A percentile compares a stretch with the other conserved stretches of the same genome.
Evolutionary conservation across 2,329 filamentous ascomycete genomes (phyloP).

Genomic region (Penicillium sp.): DNA sequence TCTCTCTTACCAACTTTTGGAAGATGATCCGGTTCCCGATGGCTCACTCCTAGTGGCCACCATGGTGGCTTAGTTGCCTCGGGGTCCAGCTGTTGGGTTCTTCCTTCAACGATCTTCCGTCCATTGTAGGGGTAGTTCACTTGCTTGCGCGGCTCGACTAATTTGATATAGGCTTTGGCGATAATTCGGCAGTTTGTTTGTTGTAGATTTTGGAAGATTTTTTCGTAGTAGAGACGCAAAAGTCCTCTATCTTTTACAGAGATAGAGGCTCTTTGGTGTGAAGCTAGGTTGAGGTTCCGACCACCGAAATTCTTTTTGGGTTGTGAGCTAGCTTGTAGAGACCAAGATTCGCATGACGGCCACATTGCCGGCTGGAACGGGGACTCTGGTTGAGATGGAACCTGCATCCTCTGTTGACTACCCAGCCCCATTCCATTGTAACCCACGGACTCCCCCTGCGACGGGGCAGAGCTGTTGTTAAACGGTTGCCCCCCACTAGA

Average conservation of each 20-base stretch:
- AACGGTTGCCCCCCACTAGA: slow-evolving; percentile 2
- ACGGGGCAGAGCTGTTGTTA: slow-evolving; percentile 1
- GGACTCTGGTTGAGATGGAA: not conserved
- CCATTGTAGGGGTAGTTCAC: slow-evolving; percentile 38
- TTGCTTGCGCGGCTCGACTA: slow-evolving; percentile 37
- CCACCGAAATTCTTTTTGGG: slow-evolving; percentile 6
- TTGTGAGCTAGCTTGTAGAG: not conserved
- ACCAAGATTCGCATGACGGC: slow-evolving; percentile 9
- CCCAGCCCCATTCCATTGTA: not conserved
- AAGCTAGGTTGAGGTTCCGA: slow-evolving; percentile 18
- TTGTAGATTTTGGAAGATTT: slow-evolving; percentile 32
- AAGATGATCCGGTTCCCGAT: slow-evolving; percentile 35
- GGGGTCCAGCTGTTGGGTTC: slow-evolving; percentile 30
- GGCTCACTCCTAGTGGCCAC: slow-evolving; percentile 34
- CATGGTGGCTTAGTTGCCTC: slow-evolving; percentile 34
- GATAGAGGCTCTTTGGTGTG: slow-evolving; percentile 23
- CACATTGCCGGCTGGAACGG: slow-evolving; percentile 10
- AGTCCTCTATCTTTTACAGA: slow-evolving; percentile 23
- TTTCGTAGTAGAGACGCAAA: slow-evolving; percentile 31
- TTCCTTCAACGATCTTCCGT: slow-evolving; percentile 31
- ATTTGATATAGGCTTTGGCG: slow-evolving; percentile 35
- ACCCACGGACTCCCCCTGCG: slow-evolving; percentile 2
- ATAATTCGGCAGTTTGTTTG: slow-evolving; percentile 36
- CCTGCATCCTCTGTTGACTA: slow-evolving; percentile 1
- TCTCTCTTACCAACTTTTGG: slow-evolving; percentile 28